Base-by-base conservation (phyloP, 192 early-diverging fungal genomes). In the Haplosporangium gracile region DNA sequence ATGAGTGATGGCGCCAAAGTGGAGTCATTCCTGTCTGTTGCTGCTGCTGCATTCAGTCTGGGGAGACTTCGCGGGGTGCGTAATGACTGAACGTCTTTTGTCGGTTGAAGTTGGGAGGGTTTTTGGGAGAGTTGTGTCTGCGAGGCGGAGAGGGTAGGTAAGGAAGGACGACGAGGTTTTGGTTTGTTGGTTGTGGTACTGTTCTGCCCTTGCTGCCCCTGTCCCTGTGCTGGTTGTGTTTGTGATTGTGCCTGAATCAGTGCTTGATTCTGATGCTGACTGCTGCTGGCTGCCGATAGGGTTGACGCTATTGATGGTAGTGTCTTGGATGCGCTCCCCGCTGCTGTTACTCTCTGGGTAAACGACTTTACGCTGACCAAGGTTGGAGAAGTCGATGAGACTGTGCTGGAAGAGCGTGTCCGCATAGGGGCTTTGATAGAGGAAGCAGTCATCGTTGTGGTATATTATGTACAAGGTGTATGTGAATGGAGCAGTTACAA, bases 151-250 rank as follows among this genome's bases (percentile, higher is more conserved):
- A 79, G 34, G 40, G 8, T 72, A 18, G 77, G 82, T 20, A 85
- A 36, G 26, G 82, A 79, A 18, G 82, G 82, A 39, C 82, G 72
- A 34, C 82, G 82, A 40, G 74, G 42, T 75, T 85, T 77, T 47
- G 55, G 60, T 45, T 82, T 65, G 32, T 68, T 42, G 18, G n/a
- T 43, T 51, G 57, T 4, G 49, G 68, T 18, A 13, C 6, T 32
- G 20, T 18, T 29, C 15, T 70, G 68, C 38, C 38, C 34, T 38
- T 70, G 68, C 32, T 40, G 69, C 40, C 29, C 29, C 20, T 32
- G 68, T 39, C 29, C 70, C 70, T 71, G 70, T 42, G 42, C n/a
- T 36, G 40, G 26, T 26, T 42, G 38, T 10, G 55, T 1, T 53
- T 20, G 51, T 63, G 26, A 11, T 63, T 63, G 60, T 65, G 29